phyloP scores from a whole-genome alignment of 306 rosid genomes.

The Prunus padus region DNA sequence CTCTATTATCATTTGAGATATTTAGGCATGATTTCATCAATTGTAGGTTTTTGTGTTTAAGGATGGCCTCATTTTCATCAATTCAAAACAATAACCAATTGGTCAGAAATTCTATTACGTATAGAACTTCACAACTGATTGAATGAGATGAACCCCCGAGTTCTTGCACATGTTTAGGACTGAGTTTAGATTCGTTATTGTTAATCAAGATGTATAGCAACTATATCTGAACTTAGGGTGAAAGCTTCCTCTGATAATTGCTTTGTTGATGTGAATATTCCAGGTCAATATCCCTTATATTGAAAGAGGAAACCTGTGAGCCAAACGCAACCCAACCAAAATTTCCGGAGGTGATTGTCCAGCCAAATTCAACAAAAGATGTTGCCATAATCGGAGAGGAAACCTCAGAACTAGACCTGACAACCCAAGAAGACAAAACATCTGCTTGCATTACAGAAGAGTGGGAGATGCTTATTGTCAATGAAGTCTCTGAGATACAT shows the following conservation, averaged over 20 bases:
- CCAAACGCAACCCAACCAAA: conserved; percentile 33
- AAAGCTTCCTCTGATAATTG: conserved; percentile 4
- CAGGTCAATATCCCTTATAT: conserved; percentile 47
- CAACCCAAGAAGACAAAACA: neutral
- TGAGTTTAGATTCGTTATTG: neutral
- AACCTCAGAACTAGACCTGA: neutral
- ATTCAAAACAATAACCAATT: neutral
- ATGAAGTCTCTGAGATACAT: conserved; percentile 44
- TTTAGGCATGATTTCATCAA: neutral
- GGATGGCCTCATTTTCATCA: neutral
- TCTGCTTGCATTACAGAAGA: conserved; percentile 48
- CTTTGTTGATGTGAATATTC: conserved; percentile 24
- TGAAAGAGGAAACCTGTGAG: conserved; percentile 38
- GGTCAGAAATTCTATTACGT: neutral
- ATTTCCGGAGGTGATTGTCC: neutral
- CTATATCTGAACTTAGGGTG: neutral
- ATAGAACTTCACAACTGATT: neutral
- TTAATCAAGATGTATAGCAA: neutral
- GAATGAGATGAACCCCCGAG: neutral
- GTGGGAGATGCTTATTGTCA: conserved; percentile 72
- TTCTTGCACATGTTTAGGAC: neutral
- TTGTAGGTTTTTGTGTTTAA: neutral
- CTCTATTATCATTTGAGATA: neutral
- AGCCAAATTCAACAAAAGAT: neutral
- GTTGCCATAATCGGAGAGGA: neutral